Evolutionary conservation across 148 eudicot species (phyloP).

Genomic region (Pharnaceum exiguum): DNA sequence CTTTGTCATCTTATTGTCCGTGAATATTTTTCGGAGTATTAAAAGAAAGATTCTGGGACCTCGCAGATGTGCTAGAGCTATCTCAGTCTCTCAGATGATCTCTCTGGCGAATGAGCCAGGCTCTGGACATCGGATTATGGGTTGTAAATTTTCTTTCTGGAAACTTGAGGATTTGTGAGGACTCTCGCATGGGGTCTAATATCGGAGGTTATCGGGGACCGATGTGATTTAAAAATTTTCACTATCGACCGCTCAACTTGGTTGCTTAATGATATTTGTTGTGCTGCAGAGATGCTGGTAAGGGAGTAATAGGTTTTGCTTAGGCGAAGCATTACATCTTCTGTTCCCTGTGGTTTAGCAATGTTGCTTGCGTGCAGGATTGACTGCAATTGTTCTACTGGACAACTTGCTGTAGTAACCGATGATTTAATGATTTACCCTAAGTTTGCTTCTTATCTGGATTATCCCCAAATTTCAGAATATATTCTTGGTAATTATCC

Average conservation of each 20-base stretch:
- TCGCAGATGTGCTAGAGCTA: constrained; percentile 74
- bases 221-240: constrained; percentile 33
- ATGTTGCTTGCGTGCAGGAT: constrained; percentile 42
- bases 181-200: constrained; percentile 32
- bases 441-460: too few relatives aligned
- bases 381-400: constrained; percentile 32
- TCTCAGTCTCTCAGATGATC: constrained; percentile 49
- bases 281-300: constrained; percentile 79
- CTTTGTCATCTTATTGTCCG: constrained; percentile 5
- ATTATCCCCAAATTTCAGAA: too few relatives aligned
- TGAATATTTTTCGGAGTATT: constrained; percentile 30
- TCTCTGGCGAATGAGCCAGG: constrained; percentile 57
- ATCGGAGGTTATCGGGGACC: constrained; percentile 31
- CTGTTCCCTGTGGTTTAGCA: constrained; percentile 50
- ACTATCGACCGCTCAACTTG: constrained; percentile 30
- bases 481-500: not conserved
- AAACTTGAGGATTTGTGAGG: constrained; percentile 32
- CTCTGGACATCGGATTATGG: constrained; percentile 54
- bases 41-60: constrained; percentile 58
- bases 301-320: constrained; percentile 59
- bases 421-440: constrained; percentile 11
- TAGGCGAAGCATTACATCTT: constrained; percentile 54
- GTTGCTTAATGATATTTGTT: constrained; percentile 51
- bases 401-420: constrained; percentile 15
- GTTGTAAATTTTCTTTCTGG: constrained; percentile 40